Evolutionary conservation across 2,329 filamentous ascomycete species (phyloP), one percentile per base, ranked within the genome.

Genomic region (Cephalotrichum gorgonifer): DNA sequence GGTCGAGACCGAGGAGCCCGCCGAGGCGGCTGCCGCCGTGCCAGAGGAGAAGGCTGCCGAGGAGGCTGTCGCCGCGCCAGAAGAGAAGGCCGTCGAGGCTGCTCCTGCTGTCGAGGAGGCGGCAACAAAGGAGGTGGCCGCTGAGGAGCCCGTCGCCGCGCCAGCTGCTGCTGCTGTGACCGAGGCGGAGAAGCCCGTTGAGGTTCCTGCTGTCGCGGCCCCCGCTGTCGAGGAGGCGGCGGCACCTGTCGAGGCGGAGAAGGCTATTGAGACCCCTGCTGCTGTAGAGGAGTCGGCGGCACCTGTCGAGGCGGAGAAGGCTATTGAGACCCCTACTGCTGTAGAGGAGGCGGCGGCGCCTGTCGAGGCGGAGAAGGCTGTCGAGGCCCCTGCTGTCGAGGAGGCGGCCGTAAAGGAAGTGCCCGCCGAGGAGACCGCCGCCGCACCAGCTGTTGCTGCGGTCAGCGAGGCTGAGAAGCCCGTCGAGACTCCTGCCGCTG

Each of bases 271-370:
- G 35, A 39, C 8, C 7, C 35, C 35, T 22, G 30, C 30, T 33
- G 8, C 30, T 8, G 30, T 33, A 15, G 15, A 8, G 30, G 30
- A 33, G 30, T 8, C 15, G 8, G 30, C 30, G 8, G 53, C 51
- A n/a, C 53, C 53, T 22, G 47, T 55, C 27, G 53, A 55, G 52
- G 50, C 49, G 35, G n/a, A 33, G 30, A 15, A 8, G 8, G 4
- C 17, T 42, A 20, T 25, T 8, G 38, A 49, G 25, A 46, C 46
- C 31, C 20, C 42, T 30, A 9, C 47, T 11, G 28, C 28, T 31
- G 28, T 14, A 8, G 41, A 27, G 8, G 11, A n/a, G 22, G 22
- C 22, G 9, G 23, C 22, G 8, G 22, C 41, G 4, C 8, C 22
- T 27, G 23, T 14, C 41, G 35, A 17, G 14, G 9, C 22, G 33